These are phyloP conservation scores for Apiotrichum montevideense DNA, from an alignment of 1,284 basidiomycete species.

Conservation along the genomic window DNA sequence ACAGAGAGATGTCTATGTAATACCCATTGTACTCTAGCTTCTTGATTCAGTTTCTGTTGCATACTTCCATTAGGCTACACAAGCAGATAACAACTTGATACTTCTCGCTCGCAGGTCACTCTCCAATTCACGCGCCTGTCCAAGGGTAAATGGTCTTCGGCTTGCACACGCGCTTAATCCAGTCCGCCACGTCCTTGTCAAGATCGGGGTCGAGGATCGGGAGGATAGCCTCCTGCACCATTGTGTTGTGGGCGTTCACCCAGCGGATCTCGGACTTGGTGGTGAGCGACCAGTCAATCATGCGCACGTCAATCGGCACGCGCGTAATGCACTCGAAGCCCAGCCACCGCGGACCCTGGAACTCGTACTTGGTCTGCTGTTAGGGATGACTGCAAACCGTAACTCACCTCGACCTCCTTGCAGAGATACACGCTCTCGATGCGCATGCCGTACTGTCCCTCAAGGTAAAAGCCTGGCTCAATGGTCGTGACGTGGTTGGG, in stretches of 20 bases:
- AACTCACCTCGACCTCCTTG: slow-evolving; percentile 59
- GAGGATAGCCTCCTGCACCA: slow-evolving; percentile 63
- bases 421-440: slow-evolving; percentile 78
- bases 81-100: too few species aligned
- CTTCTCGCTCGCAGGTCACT: too few species aligned
- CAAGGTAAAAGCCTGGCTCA: slow-evolving; percentile 58
- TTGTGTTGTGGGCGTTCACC: slow-evolving; percentile 86
- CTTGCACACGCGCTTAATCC: slow-evolving; percentile 42
- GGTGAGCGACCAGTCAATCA: slow-evolving; percentile 79
- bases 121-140: slow-evolving; percentile 4
- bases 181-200: slow-evolving; percentile 39
- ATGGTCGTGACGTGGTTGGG: slow-evolving; percentile 84
- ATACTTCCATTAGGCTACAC: too few species aligned
- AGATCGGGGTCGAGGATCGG: slow-evolving; percentile 54
- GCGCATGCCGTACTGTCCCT: slow-evolving; percentile 78
- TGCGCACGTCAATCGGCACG: slow-evolving; percentile 86
- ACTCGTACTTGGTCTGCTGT: slow-evolving; percentile 47
- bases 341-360: slow-evolving; percentile 69
- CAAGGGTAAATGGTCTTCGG: slow-evolving; percentile 42
- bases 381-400: not conserved
- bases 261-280: slow-evolving; percentile 79
- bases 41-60: too few species aligned
- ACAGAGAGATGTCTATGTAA: too few species aligned
- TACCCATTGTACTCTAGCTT: too few species aligned
- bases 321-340: slow-evolving; percentile 82